Percentiles rank a stretch among this genome's conserved stretches.
Conservation (phyloP, 768 basidiomycete species). For the Hemileccinum impolitum region DNA sequence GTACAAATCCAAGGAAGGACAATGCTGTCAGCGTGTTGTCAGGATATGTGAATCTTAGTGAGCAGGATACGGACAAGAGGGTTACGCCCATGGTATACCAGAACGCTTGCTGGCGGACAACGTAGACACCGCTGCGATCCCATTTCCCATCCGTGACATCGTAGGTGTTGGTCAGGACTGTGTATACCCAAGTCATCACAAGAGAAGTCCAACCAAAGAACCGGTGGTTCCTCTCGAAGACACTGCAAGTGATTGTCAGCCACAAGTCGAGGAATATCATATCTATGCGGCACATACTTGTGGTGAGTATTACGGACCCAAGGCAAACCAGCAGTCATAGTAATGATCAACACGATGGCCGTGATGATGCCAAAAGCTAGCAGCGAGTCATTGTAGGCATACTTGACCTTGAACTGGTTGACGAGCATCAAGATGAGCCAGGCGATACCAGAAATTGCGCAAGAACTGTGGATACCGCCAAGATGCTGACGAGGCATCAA, state of each 20-base stretch:
- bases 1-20: slow-evolving; percentile 74
- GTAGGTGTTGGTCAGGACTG: slow-evolving; percentile 64
- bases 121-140: slow-evolving; percentile 49
- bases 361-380: slow-evolving; percentile 62
- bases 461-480: slow-evolving; percentile 77
- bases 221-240: slow-evolving; percentile 78
- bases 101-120: slow-evolving; percentile 70
- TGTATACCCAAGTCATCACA: slow-evolving; percentile 58
- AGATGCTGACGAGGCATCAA: slow-evolving; percentile 50
- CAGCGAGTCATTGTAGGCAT: slow-evolving; percentile 51
- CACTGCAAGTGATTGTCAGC: slow-evolving; percentile 35
- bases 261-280: background rate
- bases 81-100: slow-evolving; percentile 78
- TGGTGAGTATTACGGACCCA: slow-evolving; percentile 81
- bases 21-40: slow-evolving; percentile 41
- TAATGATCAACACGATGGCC: slow-evolving; percentile 52
- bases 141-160: slow-evolving; percentile 52
- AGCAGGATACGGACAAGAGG: slow-evolving; percentile 49
- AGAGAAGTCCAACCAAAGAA: slow-evolving; percentile 75
- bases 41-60: background rate
- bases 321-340: slow-evolving; percentile 65
- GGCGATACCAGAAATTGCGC: slow-evolving; percentile 63
- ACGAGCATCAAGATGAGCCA: slow-evolving; percentile 69
- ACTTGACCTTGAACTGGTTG: slow-evolving; percentile 48
- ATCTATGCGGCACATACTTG: slow-evolving; percentile 48